Conservation (phyloP, 192 early-diverging fungal species). For the Entophlyctis luteolus region DNA sequence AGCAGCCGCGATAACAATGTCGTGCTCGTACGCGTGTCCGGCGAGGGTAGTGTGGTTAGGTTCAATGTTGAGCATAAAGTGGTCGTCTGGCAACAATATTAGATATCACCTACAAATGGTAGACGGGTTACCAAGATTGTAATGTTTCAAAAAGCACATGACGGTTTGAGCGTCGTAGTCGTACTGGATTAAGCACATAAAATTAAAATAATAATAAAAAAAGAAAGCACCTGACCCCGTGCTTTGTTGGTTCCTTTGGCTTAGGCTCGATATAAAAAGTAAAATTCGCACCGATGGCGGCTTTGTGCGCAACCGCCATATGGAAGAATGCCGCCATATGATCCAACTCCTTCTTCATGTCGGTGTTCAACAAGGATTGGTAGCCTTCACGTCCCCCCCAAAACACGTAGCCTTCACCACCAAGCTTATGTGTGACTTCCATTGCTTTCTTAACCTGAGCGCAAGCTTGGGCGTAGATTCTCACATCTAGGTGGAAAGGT, state of each 20-base stretch:
- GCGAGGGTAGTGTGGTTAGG: constrained; percentile 45
- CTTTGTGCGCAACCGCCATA: constrained; percentile 36
- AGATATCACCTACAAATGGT: too few species aligned
- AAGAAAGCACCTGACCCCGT: constrained; percentile 18
- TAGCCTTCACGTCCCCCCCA: constrained; percentile 42
- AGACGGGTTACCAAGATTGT: neutral
- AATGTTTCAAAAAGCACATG: constrained; percentile 32
- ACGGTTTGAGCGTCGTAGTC: constrained; percentile 39
- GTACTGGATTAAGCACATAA: constrained; percentile 13
- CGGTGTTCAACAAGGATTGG: constrained; percentile 30
- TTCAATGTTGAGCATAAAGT: constrained; percentile 41
- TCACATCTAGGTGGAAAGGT: too few species aligned
- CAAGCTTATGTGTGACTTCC: constrained; percentile 34
- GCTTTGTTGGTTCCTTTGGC: constrained; percentile 38
- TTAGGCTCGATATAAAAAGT: constrained; percentile 37
- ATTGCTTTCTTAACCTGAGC: constrained; percentile 41
- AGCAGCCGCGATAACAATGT: constrained; percentile 25
- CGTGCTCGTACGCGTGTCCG: constrained; percentile 39
- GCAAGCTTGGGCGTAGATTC: constrained; percentile 24
- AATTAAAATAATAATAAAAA: too few species aligned
- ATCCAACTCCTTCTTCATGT: constrained; percentile 31
- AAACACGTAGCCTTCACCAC: constrained; percentile 35
- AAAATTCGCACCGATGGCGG: constrained; percentile 24
- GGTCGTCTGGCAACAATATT: constrained; percentile 28
- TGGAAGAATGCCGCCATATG: constrained; percentile 38